Percentiles rank a stretch among this genome's conserved stretches.
These are phyloP conservation scores for Melampsora abietis-canadensis DNA, from an alignment of 1,284 basidiomycete genomes.

Conservation along the genomic window DNA sequence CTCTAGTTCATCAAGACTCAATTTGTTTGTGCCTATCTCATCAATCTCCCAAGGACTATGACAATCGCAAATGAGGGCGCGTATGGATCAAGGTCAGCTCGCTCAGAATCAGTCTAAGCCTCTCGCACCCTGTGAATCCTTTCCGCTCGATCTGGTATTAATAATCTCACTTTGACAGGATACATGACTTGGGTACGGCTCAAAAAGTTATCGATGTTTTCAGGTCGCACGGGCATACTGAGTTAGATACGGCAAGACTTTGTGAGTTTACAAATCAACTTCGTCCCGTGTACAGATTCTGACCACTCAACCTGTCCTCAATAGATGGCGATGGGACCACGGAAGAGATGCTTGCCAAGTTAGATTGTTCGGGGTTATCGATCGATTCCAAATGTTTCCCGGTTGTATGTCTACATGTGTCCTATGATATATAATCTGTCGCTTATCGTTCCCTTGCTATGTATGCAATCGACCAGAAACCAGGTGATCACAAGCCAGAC, in stretches of 20 bases:
- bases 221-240: slow-evolving; percentile 48
- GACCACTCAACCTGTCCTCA: neutral
- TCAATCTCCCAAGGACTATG: neutral
- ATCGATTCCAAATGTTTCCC: slow-evolving; percentile 21
- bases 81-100: neutral
- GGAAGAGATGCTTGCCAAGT: neutral
- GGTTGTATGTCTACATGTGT: neutral
- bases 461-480: neutral
- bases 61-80: neutral
- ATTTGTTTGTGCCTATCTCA: neutral
- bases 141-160: neutral
- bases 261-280: slow-evolving; percentile 44
- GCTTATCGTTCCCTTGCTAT: neutral
- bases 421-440: neutral
- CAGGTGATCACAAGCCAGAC: slow-evolving; percentile 11
- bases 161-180: neutral
- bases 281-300: neutral
- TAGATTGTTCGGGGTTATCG: neutral
- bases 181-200: neutral
- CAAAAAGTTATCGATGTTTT: slow-evolving; percentile 48
- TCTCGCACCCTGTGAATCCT: no score
- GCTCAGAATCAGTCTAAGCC: neutral
- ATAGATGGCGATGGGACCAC: slow-evolving; percentile 9
- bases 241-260: slow-evolving; percentile 50
- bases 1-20: no score